These are phyloP conservation scores for Dendryphion nanum DNA, from an alignment of 2,329 filamentous ascomycete species.

Conservation along the genomic window DNA sequence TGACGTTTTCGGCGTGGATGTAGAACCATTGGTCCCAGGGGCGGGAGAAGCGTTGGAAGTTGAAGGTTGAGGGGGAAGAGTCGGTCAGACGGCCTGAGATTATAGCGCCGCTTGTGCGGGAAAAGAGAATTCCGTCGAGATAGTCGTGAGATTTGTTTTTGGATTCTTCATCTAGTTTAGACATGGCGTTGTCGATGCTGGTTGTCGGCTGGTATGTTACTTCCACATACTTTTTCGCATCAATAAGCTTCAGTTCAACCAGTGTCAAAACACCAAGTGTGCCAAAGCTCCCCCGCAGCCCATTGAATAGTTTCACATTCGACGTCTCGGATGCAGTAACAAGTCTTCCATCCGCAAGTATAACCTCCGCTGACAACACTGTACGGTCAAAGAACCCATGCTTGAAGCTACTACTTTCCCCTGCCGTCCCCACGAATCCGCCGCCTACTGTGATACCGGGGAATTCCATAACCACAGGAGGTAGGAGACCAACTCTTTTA, in stretches of 20 bases:
- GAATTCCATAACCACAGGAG: conserved; percentile 69
- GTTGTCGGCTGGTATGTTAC: conserved; percentile 60
- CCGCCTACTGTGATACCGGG: conserved; percentile 69
- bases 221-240: conserved; percentile 57
- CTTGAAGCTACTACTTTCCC: conserved; percentile 66
- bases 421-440: conserved; percentile 64
- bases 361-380: conserved; percentile 61
- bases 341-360: conserved; percentile 58
- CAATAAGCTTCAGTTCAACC: conserved; percentile 56
- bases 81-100: conserved; percentile 60
- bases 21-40: conserved; percentile 72
- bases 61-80: conserved; percentile 25
- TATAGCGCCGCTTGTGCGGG: conserved; percentile 54
- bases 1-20: conserved; percentile 52
- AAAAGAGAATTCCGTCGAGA: conserved; percentile 66
- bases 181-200: conserved; percentile 49
- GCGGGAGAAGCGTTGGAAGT: conserved; percentile 50
- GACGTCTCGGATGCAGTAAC: conserved; percentile 48
- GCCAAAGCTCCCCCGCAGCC: conserved; percentile 59
- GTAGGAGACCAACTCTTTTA: conserved; percentile 55
- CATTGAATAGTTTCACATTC: conserved; percentile 56
- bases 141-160: conserved; percentile 54
- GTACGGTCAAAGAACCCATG: conserved; percentile 67
- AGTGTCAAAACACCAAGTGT: conserved; percentile 62
- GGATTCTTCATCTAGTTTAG: conserved; percentile 48